These are phyloP conservation scores for Fusarium chaquense DNA, from an alignment of 2,329 filamentous ascomycete species.

Conservation along the genomic window DNA sequence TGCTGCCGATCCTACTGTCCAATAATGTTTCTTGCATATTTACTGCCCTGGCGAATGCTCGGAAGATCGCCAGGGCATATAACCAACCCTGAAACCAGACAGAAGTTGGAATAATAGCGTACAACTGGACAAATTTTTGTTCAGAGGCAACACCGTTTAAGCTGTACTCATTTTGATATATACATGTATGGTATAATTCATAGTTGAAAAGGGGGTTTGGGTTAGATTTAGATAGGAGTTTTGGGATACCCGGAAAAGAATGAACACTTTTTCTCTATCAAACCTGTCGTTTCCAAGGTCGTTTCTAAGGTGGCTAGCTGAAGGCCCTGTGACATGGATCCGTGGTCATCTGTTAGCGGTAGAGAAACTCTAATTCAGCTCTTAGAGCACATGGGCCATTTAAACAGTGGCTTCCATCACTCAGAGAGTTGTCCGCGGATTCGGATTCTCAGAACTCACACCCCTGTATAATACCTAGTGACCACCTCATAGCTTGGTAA, in stretches of 20 bases:
- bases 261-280: constrained; percentile 8
- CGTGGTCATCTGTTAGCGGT: constrained; percentile 1
- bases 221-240: constrained; percentile 42
- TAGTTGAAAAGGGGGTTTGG: constrained; percentile 1
- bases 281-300: background rate
- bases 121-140: background rate
- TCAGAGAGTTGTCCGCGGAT: background rate
- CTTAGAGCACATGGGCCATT: background rate
- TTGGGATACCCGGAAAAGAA: constrained; percentile 35
- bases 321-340: constrained; percentile 1
- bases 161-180: background rate
- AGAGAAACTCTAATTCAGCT: background rate
- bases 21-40: background rate
- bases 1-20: background rate
- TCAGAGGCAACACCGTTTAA: background rate
- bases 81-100: background rate
- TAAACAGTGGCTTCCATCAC: constrained; percentile 17
- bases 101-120: background rate
- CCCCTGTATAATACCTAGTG: constrained; percentile 13
- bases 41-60: background rate
- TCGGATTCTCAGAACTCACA: background rate
- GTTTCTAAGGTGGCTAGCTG: background rate
- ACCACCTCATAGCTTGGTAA: background rate
- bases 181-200: background rate
- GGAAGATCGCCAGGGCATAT: background rate